Percentiles rank a stretch among this genome's conserved stretches.
These are phyloP conservation scores for Dendrothele bispora DNA, from an alignment of 768 basidiomycete species.

Conservation along the genomic window DNA sequence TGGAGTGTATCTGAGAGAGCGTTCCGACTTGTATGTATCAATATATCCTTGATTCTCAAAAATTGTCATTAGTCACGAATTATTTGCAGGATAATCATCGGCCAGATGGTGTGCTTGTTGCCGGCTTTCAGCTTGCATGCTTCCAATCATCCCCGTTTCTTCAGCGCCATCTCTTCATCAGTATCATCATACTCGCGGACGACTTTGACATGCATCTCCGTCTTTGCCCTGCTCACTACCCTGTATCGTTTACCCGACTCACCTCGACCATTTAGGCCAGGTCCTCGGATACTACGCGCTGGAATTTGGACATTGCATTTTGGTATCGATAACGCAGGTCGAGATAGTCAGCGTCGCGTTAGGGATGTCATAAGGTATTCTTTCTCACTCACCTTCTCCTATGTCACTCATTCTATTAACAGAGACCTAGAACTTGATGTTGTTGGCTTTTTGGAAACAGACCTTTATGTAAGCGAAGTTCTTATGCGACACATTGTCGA, in stretches of 20 bases:
- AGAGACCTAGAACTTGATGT: constrained; percentile 87
- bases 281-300: constrained; percentile 68
- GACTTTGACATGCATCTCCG: constrained; percentile 37
- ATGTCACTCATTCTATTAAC: neutral
- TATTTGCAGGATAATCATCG: constrained; percentile 47
- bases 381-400: neutral
- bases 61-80: neutral
- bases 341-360: constrained; percentile 72
- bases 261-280: constrained; percentile 60
- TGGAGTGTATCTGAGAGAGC: constrained; percentile 71
- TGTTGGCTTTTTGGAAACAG: constrained; percentile 83
- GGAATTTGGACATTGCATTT: constrained; percentile 95
- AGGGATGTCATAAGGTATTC: constrained; percentile 46
- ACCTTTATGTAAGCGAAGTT: constrained; percentile 64
- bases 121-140: constrained; percentile 45
- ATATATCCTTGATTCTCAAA: neutral
- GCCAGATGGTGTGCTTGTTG: constrained; percentile 52
- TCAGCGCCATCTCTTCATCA: constrained; percentile 13
- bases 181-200: constrained; percentile 28
- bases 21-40: constrained; percentile 64
- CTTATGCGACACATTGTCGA: neutral
- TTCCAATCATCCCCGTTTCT: neutral
- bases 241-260: constrained; percentile 53
- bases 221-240: constrained; percentile 52
- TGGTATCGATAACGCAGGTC: constrained; percentile 71